Evolutionary conservation across 352 stramenopile species (phyloP), one percentile per base, ranked within the genome.

Genomic region (Thalassiosira livingstoniorum): DNA sequence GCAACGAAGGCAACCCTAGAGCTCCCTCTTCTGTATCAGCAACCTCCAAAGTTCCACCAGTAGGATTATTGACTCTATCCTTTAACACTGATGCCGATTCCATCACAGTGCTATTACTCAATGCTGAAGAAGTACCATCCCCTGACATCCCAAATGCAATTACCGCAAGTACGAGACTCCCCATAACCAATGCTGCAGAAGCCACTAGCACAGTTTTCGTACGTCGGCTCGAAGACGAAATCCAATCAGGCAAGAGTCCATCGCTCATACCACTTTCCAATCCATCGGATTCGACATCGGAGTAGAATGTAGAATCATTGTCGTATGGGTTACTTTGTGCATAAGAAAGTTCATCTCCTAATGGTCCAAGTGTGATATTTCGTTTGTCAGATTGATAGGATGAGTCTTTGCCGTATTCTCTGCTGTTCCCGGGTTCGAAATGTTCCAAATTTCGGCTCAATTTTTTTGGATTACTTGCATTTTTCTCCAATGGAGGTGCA

Each of bases 281-380:
- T 18, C 15, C 15, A 15, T 47, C 7, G 39, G 7, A 18, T 7
- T 47, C 15, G 39, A 18, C 7, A 47, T 47, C 15, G 39, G 7
- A 18, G 47, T 58, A 7, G 27, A 29, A 23, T 7, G 11, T n/a
- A n/a, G 11, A 25, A 5, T 58, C 47, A 58, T 58, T 4, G 47
- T 42, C 31, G 61, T 34, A 37, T 47, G 23, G 21, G n/a, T 35
- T 34, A 35, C n/a, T 4, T 43, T 25, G 11, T n/a, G 61, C 72
- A 43, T 74, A 73, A 23, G 61, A 74, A 1, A 80, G 47, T 42
- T 80, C 72, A 72, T 77, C 75, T 13, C 75, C 75, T 31, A 77
- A 43, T 5, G 75, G 67, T 0, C 75, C 75, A 29, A 74, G 25
- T 74, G 51, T 61, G n/a, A 60, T 61, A 2, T 57, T 35, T 35